Evolutionary conservation across 768 basidiomycete species (phyloP).

Genomic region (Termitomyces sp.): DNA sequence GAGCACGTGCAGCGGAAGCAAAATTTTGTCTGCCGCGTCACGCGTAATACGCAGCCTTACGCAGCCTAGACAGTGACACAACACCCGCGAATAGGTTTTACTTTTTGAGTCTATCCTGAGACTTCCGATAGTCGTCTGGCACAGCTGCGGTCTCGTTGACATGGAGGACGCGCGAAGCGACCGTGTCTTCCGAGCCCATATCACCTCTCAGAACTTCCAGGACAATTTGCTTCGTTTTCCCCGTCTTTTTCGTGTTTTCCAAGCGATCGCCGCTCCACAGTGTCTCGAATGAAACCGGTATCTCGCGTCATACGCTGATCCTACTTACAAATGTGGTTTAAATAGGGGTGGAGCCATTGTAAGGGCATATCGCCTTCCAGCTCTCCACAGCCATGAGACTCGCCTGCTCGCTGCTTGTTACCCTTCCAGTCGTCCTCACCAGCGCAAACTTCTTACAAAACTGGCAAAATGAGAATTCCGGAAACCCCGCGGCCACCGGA

Average conservation of each 20-base stretch:
- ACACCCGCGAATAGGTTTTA: constrained; percentile 5
- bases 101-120: constrained; percentile 1
- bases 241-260: background rate
- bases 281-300: constrained; percentile 5
- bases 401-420: constrained; percentile 1
- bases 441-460: background rate
- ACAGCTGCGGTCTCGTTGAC: background rate
- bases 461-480: background rate
- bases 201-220: background rate
- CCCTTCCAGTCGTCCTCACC: background rate
- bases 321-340: constrained; percentile 8
- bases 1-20: constrained; percentile 1
- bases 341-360: constrained; percentile 6
- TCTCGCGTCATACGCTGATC: constrained; percentile 3
- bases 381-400: constrained; percentile 6
- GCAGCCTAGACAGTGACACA: constrained; percentile 5
- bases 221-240: background rate
- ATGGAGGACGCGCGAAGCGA: background rate
- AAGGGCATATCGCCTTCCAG: background rate
- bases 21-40: background rate
- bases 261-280: constrained; percentile 1
- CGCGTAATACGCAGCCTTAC: constrained; percentile 1
- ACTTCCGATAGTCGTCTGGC: background rate
- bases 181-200: background rate
- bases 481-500: background rate